Conservation (phyloP, 2,329 filamentous ascomycete species). For the Claviceps sp. region DNA sequence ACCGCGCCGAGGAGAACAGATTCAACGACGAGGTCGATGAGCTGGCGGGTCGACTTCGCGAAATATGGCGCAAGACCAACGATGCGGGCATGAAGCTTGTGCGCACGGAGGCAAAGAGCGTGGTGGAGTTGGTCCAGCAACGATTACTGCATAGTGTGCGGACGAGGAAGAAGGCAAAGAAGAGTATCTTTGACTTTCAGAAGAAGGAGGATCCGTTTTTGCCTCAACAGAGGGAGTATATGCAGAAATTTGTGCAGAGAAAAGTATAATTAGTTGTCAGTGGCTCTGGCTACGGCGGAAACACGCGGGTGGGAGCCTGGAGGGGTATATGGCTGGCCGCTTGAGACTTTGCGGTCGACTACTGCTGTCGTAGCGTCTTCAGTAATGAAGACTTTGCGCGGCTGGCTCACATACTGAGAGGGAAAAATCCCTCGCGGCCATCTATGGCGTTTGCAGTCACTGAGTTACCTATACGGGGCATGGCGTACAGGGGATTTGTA, state of each 20-base stretch:
- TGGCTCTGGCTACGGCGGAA: neutral
- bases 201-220: conserved; percentile 23
- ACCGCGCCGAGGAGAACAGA: conserved; percentile 19
- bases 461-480: too few species aligned
- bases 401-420: too few species aligned
- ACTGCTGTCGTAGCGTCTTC: too few species aligned
- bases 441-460: too few species aligned
- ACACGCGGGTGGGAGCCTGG: too few species aligned
- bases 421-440: too few species aligned
- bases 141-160: conserved; percentile 59
- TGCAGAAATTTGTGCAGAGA: conserved; percentile 32
- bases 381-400: too few species aligned
- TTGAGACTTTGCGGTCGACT: too few species aligned
- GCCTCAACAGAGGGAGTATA: conserved; percentile 34
- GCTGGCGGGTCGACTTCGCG: conserved; percentile 46
- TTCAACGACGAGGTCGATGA: conserved; percentile 64
- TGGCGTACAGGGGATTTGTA: neutral
- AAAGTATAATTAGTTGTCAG: conserved; percentile 7
- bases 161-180: conserved; percentile 43
- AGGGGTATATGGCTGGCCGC: too few species aligned
- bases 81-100: conserved; percentile 61
- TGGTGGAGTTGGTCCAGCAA: conserved; percentile 60
- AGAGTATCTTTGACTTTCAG: conserved; percentile 34
- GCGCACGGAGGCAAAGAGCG: conserved; percentile 63
- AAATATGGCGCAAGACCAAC: conserved; percentile 48